Evolutionary conservation across 352 stramenopile genomes (phyloP).

Genomic region (Phytophthora agathidicida): DNA sequence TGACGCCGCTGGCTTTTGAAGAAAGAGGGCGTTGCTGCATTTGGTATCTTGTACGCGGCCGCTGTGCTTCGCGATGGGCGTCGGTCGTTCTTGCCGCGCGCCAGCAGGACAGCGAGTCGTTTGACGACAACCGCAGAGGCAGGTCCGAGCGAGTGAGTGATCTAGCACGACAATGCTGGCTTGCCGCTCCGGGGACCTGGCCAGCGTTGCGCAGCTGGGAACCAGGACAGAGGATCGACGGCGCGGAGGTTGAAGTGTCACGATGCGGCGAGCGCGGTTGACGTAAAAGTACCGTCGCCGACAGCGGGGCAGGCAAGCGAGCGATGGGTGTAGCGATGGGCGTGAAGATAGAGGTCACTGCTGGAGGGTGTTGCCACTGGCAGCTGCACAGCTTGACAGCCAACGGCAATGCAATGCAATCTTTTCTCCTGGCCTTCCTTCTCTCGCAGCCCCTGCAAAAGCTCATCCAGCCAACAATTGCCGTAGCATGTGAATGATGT

Average conservation of each 20-base stretch:
- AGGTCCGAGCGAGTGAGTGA: slow-evolving; percentile 5
- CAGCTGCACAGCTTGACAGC: neutral
- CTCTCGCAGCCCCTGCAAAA: neutral
- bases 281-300: slow-evolving; percentile 8
- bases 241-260: slow-evolving; percentile 19
- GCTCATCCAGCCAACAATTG: neutral
- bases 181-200: neutral
- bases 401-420: neutral
- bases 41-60: too few relatives aligned
- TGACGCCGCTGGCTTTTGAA: slow-evolving; percentile 5
- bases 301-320: neutral
- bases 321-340: neutral
- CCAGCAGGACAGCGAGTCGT: slow-evolving; percentile 1
- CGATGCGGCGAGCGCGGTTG: slow-evolving; percentile 5
- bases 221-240: slow-evolving; percentile 3
- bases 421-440: neutral
- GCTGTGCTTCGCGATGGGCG: slow-evolving; percentile 1
- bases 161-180: neutral
- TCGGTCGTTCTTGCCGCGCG: neutral
- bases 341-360: neutral
- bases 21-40: slow-evolving; percentile 6
- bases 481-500: too few relatives aligned
- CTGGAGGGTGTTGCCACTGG: neutral
- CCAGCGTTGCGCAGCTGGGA: slow-evolving; percentile 18
- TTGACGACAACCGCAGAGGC: neutral